These are phyloP conservation scores for Schizonepeta tenuifolia DNA, from an alignment of 257 asterid genomes.

Conservation along the genomic window DNA sequence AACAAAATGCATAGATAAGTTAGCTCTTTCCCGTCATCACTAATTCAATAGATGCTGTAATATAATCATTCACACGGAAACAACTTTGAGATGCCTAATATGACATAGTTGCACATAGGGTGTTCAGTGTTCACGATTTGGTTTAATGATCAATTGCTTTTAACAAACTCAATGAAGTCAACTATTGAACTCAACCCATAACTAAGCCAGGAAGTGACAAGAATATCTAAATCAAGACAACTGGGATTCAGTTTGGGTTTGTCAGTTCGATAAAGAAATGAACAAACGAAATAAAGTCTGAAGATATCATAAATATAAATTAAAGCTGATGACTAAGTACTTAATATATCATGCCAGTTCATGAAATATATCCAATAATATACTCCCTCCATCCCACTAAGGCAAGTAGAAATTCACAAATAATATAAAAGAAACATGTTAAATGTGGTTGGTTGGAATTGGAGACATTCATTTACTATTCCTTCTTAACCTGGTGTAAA, in stretches of 20 bases:
- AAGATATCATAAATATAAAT: background rate
- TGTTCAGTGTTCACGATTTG: background rate
- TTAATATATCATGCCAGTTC: background rate
- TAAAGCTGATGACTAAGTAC: background rate
- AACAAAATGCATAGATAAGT: background rate
- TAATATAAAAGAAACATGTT: background rate
- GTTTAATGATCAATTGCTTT: background rate
- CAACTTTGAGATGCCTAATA: background rate
- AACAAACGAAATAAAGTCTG: background rate
- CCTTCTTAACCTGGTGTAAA: background rate
- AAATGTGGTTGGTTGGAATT: background rate
- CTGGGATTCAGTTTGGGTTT: background rate
- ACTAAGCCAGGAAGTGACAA: background rate
- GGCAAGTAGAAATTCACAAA: background rate
- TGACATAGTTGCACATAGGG: background rate
- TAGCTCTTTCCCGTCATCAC: background rate
- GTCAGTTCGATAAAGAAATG: background rate
- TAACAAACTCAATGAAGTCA: background rate
- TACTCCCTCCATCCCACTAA: background rate
- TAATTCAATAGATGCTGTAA: background rate
- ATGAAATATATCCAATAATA: background rate
- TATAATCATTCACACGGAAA: conserved; percentile 4
- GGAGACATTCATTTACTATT: background rate
- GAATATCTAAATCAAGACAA: background rate
- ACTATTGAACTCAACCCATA: background rate